Evolutionary conservation across 495 filamentous ascomycete species (phyloP).

Genomic region (Xylaria grammica): DNA sequence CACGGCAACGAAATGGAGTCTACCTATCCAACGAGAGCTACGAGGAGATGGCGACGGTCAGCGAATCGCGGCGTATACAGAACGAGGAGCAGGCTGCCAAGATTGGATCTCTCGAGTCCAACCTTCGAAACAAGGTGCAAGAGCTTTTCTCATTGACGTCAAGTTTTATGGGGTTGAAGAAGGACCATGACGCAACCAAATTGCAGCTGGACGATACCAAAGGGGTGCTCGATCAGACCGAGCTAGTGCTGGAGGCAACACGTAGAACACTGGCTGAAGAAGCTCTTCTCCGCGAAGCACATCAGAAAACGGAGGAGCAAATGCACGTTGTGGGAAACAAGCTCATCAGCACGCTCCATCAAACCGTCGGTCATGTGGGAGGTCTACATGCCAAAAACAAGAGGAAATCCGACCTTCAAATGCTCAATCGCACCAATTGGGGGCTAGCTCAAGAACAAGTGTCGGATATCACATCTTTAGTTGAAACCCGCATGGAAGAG

Average conservation of each 20-base stretch:
- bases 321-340: constrained; percentile 72
- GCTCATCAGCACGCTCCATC: constrained; percentile 74
- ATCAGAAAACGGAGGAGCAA: constrained; percentile 81
- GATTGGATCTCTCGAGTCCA: constrained; percentile 90
- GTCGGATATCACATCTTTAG: constrained; percentile 69
- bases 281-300: constrained; percentile 76
- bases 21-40: constrained; percentile 85
- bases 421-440: constrained; percentile 79
- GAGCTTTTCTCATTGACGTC: constrained; percentile 85
- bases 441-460: constrained; percentile 75
- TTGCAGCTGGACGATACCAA: constrained; percentile 76
- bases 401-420: constrained; percentile 82
- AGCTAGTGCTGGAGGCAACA: constrained; percentile 76
- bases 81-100: constrained; percentile 90
- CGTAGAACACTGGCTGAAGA: constrained; percentile 80
- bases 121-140: constrained; percentile 86
- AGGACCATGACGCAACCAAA: constrained; percentile 80
- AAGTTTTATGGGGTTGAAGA: constrained; percentile 82
- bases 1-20: constrained; percentile 91
- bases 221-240: constrained; percentile 82
- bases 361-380: constrained; percentile 78
- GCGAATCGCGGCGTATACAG: constrained; percentile 88
- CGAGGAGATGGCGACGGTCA: constrained; percentile 86
- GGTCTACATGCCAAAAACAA: constrained; percentile 82
- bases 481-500: constrained; percentile 72